A percentile compares a stretch with the other conserved stretches of the same genome.
Conservation (phyloP, 2,329 filamentous ascomycete genomes). For the Paracoccidioides lutzii region DNA sequence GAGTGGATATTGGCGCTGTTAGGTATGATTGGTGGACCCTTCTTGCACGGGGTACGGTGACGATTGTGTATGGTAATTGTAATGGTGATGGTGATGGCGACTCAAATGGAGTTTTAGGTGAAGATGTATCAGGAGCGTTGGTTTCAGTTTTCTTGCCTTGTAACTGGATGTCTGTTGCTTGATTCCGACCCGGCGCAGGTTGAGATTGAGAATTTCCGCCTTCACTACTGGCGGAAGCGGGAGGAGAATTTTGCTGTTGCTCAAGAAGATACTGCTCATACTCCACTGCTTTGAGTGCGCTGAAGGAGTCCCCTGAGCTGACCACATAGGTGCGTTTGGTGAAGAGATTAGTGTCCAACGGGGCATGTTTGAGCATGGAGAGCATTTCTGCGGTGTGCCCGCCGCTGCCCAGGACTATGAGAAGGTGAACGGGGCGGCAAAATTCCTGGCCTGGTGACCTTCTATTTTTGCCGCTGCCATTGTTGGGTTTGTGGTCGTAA, state of each 20-base stretch:
- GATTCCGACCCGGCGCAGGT: neutral
- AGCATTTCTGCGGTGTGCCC: slow-evolving; percentile 95
- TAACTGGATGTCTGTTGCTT: neutral
- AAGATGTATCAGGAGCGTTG: slow-evolving; percentile 21
- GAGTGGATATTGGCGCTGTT: slow-evolving; percentile 56
- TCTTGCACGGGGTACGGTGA: slow-evolving; percentile 61
- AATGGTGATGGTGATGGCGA: slow-evolving; percentile 18
- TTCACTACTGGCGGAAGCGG: neutral
- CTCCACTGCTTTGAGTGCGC: slow-evolving; percentile 47
- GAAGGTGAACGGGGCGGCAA: slow-evolving; percentile 43
- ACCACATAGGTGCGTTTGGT: slow-evolving; percentile 69
- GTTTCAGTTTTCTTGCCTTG: neutral
- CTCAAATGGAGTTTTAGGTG: slow-evolving; percentile 14
- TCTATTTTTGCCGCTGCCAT: neutral
- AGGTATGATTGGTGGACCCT: slow-evolving; percentile 67
- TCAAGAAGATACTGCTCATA: slow-evolving; percentile 42
- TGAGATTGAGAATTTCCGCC: neutral
- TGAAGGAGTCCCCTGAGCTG: slow-evolving; percentile 62
- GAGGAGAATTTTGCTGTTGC: neutral
- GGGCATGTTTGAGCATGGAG: slow-evolving; percentile 57
- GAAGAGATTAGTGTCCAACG: slow-evolving; percentile 35
- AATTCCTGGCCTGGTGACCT: neutral
- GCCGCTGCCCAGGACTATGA: slow-evolving; percentile 80
- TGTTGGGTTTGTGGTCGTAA: neutral
- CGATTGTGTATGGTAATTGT: slow-evolving; percentile 44